Evolutionary conservation across 768 basidiomycete species (phyloP).

Genomic region (Tricholoma matsutake): DNA sequence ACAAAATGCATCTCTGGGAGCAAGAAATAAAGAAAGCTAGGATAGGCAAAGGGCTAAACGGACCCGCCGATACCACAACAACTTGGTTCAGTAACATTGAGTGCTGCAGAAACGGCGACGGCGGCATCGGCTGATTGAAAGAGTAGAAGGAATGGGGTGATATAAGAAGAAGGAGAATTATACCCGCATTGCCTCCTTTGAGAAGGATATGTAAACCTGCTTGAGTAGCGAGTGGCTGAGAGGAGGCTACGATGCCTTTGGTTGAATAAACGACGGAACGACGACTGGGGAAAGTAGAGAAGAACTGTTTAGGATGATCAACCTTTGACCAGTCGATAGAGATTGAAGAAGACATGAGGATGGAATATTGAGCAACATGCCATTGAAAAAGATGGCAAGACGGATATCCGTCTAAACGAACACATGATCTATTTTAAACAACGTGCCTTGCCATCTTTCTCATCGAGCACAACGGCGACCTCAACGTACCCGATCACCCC

Average conservation of each 20-base stretch:
- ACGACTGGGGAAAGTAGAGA: slow-evolving; percentile 77
- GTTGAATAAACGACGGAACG: slow-evolving; percentile 84
- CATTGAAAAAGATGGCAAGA: not conserved
- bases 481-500: slow-evolving; percentile 5
- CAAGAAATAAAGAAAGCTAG: slow-evolving; percentile 1
- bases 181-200: slow-evolving; percentile 95
- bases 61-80: slow-evolving; percentile 93
- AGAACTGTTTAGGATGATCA: slow-evolving; percentile 59
- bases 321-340: slow-evolving; percentile 56
- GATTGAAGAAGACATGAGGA: slow-evolving; percentile 32
- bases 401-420: not conserved
- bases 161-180: not conserved
- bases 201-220: slow-evolving; percentile 90
- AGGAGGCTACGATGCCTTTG: slow-evolving; percentile 84
- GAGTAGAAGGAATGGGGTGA: not conserved
- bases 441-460: no score
- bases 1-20: slow-evolving; percentile 80
- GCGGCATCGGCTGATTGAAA: slow-evolving; percentile 76
- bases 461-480: not conserved
- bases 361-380: not conserved
- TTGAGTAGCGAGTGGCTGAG: slow-evolving; percentile 88
- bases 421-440: not conserved
- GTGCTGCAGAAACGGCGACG: slow-evolving; percentile 86
- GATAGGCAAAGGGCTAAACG: slow-evolving; percentile 19
- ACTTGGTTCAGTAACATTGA: slow-evolving; percentile 89